Conservation (phyloP, 345 rosid genomes). For the Balakata baccata region DNA sequence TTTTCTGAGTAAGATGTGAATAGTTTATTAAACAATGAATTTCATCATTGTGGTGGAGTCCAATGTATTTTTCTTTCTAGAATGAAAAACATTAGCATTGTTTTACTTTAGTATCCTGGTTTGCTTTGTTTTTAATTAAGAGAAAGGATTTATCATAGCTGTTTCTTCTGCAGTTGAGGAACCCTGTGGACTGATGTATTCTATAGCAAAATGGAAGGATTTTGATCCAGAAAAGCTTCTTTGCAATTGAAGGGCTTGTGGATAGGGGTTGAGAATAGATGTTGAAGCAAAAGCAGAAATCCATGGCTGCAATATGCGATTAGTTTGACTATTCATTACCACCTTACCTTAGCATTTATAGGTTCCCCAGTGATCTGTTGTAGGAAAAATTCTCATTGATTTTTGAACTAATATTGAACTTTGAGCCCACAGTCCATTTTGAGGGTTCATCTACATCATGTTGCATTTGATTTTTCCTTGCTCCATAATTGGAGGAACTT, state of each 20-base stretch:
- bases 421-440: slow-evolving; percentile 10
- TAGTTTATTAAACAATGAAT: background rate
- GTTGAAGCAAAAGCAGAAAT: background rate
- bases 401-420: background rate
- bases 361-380: background rate
- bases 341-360: background rate
- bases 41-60: background rate
- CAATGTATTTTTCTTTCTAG: background rate
- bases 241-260: slow-evolving; percentile 4
- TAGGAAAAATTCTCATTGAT: slow-evolving; percentile 2
- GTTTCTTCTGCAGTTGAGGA: slow-evolving; percentile 9
- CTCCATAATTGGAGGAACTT: background rate
- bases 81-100: too few species aligned
- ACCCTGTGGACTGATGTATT: background rate
- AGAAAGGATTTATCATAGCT: background rate
- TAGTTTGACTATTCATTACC: slow-evolving; percentile 3
- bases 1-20: background rate
- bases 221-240: background rate
- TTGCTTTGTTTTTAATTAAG: background rate
- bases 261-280: slow-evolving; percentile 4
- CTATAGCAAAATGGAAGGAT: slow-evolving; percentile 3
- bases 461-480: background rate
- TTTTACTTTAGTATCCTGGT: background rate
- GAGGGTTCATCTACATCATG: background rate
- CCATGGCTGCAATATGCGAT: background rate